phyloP scores from a whole-genome alignment of 176 grass and related monocot genomes.

The Triticum aestivum region DNA sequence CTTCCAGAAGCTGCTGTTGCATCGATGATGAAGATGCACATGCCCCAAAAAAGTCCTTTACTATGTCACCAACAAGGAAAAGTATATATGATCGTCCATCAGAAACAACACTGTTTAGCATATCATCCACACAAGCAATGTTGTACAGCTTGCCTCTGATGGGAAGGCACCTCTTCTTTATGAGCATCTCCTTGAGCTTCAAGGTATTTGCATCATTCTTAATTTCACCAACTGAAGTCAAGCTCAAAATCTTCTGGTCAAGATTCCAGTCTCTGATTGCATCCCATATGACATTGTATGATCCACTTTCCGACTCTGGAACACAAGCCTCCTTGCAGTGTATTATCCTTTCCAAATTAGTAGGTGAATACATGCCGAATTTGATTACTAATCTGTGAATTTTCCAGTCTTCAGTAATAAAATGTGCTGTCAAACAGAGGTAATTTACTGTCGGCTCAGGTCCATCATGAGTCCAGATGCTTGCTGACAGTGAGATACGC shows the following conservation, averaged over 20 bases:
- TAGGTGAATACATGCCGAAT: conserved; percentile 49
- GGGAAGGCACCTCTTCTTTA: conserved; percentile 39
- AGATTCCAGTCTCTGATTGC: conserved; percentile 53
- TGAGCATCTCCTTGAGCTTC: conserved; percentile 36
- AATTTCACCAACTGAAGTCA: conserved; percentile 33
- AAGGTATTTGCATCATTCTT: conserved; percentile 32
- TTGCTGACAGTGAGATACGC: conserved; percentile 40
- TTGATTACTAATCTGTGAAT: conserved; percentile 45
- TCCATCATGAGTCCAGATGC: conserved; percentile 46
- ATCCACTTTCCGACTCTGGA: conserved; percentile 40
- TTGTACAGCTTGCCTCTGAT: conserved; percentile 41
- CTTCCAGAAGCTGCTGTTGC: conserved; percentile 38
- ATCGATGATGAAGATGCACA: conserved; percentile 24
- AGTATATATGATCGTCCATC: conserved; percentile 36
- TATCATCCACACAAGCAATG: conserved; percentile 42
- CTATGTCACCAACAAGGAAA: conserved; percentile 38
- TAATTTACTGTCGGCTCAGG: conserved; percentile 36
- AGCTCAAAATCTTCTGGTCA: conserved; percentile 30
- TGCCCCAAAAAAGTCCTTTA: conserved; percentile 34
- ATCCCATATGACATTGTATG: conserved; percentile 47
- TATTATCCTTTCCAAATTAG: conserved; percentile 51
- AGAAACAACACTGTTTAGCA: conserved; percentile 39
- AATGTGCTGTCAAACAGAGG: conserved; percentile 54
- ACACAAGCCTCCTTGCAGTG: conserved; percentile 40
- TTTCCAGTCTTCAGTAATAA: conserved; percentile 45